phyloP scores from a whole-genome alignment of 345 rosid genomes.

The Moringa oleifera region DNA sequence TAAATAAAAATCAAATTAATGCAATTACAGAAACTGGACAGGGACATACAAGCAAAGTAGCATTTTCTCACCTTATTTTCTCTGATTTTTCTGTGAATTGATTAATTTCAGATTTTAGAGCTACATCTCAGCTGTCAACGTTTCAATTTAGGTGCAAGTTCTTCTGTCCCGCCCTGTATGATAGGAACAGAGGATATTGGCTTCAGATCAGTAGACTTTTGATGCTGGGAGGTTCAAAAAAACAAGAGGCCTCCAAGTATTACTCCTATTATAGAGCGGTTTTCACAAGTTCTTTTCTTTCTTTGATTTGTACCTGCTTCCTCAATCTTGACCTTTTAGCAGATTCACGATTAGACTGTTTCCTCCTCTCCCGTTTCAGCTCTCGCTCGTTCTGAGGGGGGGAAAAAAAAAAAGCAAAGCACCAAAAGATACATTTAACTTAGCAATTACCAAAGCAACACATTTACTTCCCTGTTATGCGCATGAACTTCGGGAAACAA shows the following conservation, averaged over 20 bases:
- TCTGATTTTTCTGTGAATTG: constrained; percentile 64
- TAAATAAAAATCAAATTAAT: not conserved
- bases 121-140: constrained; percentile 51
- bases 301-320: constrained; percentile 82
- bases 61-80: constrained; percentile 69
- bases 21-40: not conserved
- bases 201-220: not conserved
- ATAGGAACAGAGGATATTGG: not conserved
- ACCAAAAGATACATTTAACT: not conserved
- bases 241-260: not conserved
- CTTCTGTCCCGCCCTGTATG: constrained; percentile 83
- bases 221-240: not conserved
- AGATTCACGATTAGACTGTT: constrained; percentile 95
- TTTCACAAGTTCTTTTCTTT: not conserved
- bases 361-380: constrained; percentile 84
- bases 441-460: not conserved
- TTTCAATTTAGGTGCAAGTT: constrained; percentile 61
- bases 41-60: constrained; percentile 46
- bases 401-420: not conserved
- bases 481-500: constrained; percentile 5
- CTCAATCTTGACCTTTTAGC: constrained; percentile 94
- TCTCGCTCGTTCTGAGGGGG: constrained; percentile 89
- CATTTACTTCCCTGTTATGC: not conserved
- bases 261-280: too few species aligned
- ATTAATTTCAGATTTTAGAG: constrained; percentile 70